Percentiles rank a stretch among this genome's conserved stretches.
Conservation (phyloP, 768 basidiomycete genomes). For the Suillus subluteus region DNA sequence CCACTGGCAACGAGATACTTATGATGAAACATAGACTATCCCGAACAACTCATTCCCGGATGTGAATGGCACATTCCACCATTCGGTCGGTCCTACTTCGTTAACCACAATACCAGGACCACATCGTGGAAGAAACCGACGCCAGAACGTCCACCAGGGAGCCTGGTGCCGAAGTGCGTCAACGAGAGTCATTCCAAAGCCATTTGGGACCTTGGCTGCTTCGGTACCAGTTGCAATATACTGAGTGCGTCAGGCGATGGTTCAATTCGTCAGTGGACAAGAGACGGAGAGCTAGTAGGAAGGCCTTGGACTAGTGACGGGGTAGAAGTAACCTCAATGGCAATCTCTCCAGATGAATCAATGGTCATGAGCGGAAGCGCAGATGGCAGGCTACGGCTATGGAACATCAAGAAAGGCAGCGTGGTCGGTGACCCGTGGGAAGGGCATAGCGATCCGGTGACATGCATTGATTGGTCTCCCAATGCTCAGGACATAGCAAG, state of each 20-base stretch:
- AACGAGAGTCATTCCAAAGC: neutral
- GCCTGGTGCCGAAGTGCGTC: neutral
- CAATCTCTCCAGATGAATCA: neutral
- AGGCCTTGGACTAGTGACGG: neutral
- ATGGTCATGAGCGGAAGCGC: neutral
- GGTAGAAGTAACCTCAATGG: too few relatives aligned
- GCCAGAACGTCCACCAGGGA: neutral
- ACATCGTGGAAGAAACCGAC: slow-evolving; percentile 1
- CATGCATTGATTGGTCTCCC: slow-evolving; percentile 17
- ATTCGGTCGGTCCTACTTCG: neutral
- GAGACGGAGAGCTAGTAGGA: neutral
- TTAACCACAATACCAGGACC: neutral
- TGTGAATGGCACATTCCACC: slow-evolving; percentile 1
- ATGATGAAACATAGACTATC: neutral
- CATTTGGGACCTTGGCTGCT: neutral
- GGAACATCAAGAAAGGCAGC: neutral
- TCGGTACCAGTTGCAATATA: neutral
- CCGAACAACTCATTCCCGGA: neutral
- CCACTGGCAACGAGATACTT: neutral
- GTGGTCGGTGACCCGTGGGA: neutral
- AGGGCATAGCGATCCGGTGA: slow-evolving; percentile 4
- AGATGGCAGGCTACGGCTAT: neutral
- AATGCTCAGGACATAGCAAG: slow-evolving; percentile 18
- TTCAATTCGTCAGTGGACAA: neutral
- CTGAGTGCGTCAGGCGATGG: neutral